Evolutionary conservation across 805 yeast species (phyloP).

Genomic region (Suhomyces sp.): DNA sequence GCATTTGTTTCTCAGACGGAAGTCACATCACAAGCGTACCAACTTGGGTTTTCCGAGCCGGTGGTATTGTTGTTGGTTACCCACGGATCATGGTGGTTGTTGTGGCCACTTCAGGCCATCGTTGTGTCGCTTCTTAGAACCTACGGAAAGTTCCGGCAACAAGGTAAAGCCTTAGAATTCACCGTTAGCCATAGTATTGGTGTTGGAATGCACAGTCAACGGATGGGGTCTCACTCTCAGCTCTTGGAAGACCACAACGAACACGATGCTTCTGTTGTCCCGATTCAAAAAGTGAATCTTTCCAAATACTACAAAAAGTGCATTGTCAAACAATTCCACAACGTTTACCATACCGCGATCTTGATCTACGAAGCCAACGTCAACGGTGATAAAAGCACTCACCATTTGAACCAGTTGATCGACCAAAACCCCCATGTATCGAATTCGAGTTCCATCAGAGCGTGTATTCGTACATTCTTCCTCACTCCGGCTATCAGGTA

Average conservation of each 20-base stretch:
- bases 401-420: conserved; percentile 33
- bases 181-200: conserved; percentile 25
- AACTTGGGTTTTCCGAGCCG: conserved; percentile 64
- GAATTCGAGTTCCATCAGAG: conserved; percentile 29
- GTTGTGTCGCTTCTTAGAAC: conserved; percentile 50
- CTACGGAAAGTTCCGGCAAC: conserved; percentile 21
- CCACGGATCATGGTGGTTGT: conserved; percentile 73
- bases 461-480: conserved; percentile 36
- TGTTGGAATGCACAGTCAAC: conserved; percentile 22
- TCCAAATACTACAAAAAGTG: conserved; percentile 34
- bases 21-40: conserved; percentile 67
- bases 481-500: conserved; percentile 49
- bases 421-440: conserved; percentile 39
- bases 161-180: conserved; percentile 9
- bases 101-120: conserved; percentile 69
- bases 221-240: conserved; percentile 30
- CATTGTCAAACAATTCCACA: conserved; percentile 42
- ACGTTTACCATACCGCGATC: conserved; percentile 43
- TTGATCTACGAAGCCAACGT: conserved; percentile 43
- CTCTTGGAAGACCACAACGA: conserved; percentile 18
- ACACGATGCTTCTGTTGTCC: conserved; percentile 10
- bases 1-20: conserved; percentile 82
- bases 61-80: conserved; percentile 63
- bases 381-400: conserved; percentile 33
- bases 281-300: conserved; percentile 14